These are phyloP conservation scores for Tilletia walkeri DNA, from an alignment of 1,284 basidiomycete species.

Conservation along the genomic window DNA sequence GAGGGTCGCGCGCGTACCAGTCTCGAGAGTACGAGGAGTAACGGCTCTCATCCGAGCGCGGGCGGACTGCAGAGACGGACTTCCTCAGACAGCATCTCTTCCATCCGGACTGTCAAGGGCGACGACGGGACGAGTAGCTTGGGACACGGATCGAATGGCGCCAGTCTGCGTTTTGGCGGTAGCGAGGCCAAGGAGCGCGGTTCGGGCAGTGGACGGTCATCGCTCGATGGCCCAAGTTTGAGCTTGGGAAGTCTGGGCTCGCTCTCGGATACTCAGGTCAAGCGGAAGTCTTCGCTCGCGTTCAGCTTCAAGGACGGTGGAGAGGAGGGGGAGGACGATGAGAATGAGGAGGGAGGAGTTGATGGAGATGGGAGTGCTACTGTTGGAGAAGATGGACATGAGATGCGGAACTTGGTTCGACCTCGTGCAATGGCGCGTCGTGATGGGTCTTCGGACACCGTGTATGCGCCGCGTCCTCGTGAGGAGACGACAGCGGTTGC, in stretches of 20 bases:
- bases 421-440: background rate
- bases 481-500: no score
- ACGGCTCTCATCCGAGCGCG: background rate
- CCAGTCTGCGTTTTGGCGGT: background rate
- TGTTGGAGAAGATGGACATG: background rate
- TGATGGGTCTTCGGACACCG: conserved; percentile 1
- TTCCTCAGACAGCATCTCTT: background rate
- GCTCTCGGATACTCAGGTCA: no score
- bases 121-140: background rate
- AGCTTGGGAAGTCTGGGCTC: no score
- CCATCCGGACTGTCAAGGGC: background rate
- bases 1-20: background rate
- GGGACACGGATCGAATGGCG: conserved; percentile 4
- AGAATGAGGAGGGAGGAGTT: background rate
- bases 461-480: background rate
- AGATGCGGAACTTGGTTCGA: background rate
- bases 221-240: no score
- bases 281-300: no score
- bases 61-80: conserved; percentile 4
- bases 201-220: no score
- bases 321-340: background rate
- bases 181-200: no score
- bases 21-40: background rate
- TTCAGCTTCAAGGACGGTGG: background rate
- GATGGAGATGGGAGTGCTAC: background rate